Base-by-base conservation (phyloP, 768 basidiomycete species). In the Pisolithus tinctorius region DNA sequence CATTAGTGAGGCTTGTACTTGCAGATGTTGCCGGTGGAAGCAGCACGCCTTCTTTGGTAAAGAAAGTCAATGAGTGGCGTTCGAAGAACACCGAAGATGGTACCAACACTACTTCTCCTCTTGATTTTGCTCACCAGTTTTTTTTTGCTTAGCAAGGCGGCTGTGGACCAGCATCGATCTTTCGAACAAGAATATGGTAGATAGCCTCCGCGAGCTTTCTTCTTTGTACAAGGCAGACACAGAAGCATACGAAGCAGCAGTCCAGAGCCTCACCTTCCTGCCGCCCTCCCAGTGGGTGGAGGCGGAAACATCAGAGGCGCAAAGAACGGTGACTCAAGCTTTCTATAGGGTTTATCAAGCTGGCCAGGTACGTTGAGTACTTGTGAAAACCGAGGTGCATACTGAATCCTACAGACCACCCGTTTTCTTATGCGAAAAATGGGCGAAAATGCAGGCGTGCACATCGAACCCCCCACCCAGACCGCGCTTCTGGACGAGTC, bases 11-110 rank as follows among this genome's bases (percentile, higher is more conserved):
- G 49, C 77, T 99, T 34, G 78, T 98, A 70, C 77, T 99, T 20
- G 96, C 94, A 25, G 96, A 99, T 63, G 93, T 98, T 14, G 90
- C 96, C 60, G 92, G 89, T 8, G 96, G 96, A 9, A 94, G 89
- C 58, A 90, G 97, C 61, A 97, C 96, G 2, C 96, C 96, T 2
- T 90, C 90, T 39, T 81, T 98, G 39, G 93, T 94, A 10, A 83
- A 90, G 29, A 85, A 90, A 66, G 96, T 99, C 4, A 70, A 96
- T 56, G 83, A 82, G 59, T 98, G 95, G 95, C 80, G 89, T 40
- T 79, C 81, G 60, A 79, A 83, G 40, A 75, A 85, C 42, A 67
- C 72, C 13, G 71, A 69, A 30, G 71, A 80, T 65, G 84, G 89
- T 81, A 55, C 49, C 2, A 25, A 23, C 45, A 10, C 23, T 51